Base-by-base conservation (phyloP, 306 rosid genomes). In the Dalbergia cultrata region DNA sequence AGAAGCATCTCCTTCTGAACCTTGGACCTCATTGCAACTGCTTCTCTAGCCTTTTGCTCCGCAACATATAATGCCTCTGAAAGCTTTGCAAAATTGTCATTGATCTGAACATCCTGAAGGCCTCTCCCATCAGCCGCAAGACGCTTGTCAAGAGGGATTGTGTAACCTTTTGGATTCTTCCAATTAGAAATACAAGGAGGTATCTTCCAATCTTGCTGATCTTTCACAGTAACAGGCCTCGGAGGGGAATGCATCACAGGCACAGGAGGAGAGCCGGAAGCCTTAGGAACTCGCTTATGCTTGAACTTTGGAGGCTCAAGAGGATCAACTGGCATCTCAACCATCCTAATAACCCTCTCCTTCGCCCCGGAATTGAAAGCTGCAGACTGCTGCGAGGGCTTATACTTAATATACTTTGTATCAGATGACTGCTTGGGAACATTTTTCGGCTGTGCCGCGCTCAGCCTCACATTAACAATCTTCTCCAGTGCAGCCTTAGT, bases 181-280 rank as follows among this genome's bases (percentile, higher is more conserved):
- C 97, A 95, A 83, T 89, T 91, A 12, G 97, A 95, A 59, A 95
- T 92, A 67, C 97, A 93, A 17, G 97, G 99, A 0, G 97, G 99
- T 37, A 93, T 93, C 81, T 95, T 92, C 99, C 97, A 95, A 72
- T 95, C 99, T 67, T 91, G 95, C 82, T 91, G 97, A 71, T 95
- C 99, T 79, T 92, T 95, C 76, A 92, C 93, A 1, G 97, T 92
- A 83, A 93, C 95, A 9, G 95, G 97, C 62, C 97, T 83, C 0
- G 97, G 98, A 54, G 97, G 97, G 5, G 97, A 95, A 77, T 91
- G 99, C 97, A 95, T 89, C 41, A 93, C 92, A 0, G 97, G 99
- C 47, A 95, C 94, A 7, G 97, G 97, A 19, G 97, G 99, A 7
- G 98, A 92, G 9, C 97, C 91, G 0, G 95, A 92, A 58, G 99